Evolutionary conservation across 2,329 filamentous ascomycete genomes (phyloP), one percentile per base, ranked within the genome.

Genomic region (Samsoniella hepiali): DNA sequence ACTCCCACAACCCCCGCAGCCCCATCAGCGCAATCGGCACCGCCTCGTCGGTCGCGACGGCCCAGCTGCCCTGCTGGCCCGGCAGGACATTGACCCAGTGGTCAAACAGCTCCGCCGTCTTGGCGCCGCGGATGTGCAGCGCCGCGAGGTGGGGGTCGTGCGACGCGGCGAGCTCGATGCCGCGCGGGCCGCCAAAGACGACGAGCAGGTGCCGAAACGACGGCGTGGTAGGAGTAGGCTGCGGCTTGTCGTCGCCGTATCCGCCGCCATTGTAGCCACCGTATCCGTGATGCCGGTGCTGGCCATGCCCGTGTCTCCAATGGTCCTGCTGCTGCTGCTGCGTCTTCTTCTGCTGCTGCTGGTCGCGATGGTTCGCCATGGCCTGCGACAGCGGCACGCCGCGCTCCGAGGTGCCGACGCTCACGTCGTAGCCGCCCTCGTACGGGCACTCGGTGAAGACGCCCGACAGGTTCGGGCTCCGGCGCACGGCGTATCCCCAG

Each of bases 41-140:
- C 1, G 91, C 91, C 76, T 96, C 92, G 69, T 96, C 91, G 0
- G 91, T 95, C 66, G 90, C 80, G 66, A 96, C 94, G 1, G 88
- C 92, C 69, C 91, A 81, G 72, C 90, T 94, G 1, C 91, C 91
- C 74, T 96, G 92, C 74, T 96, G 92, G 1, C 87, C 86, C 3
- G 91, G 90, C 67, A 93, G 81, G 51, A 95, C 82, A 73, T 96
- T 91, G 22, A 96, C 81, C 91, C 91, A 96, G 68, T 88, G 82
- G 74, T 96, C 92, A 72, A 96, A 96, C 58, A 94, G 73, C 67
- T 91, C 86, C 67, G 81, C 84, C 8, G 88, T 88, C 65, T 85
- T 87, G 31, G 81, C 79, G 40, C 87, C 86, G 6, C 81, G 79
- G 15, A 94, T 84, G 0, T 86, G 88, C 73, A 87, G 87, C 51